Evolutionary conservation across 1,139 yeast species (phyloP), one percentile per base, ranked within the genome.

Genomic region (Taiozyma sp.): DNA sequence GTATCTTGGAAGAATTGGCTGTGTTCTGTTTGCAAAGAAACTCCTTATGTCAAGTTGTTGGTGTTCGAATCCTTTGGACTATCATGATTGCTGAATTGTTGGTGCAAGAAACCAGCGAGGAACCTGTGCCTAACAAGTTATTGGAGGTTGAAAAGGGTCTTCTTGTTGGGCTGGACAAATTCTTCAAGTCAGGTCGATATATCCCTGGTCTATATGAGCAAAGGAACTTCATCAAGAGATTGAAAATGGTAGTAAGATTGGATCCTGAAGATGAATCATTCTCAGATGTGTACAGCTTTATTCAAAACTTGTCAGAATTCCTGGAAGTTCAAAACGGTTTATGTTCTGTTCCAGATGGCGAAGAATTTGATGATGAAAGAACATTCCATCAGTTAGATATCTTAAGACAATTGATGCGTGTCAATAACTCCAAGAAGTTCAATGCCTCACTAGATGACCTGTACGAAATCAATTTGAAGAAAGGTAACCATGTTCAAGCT

Each of bases 291-390:
- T 70, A 76, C 56, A 70, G 71, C 46, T 80, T 84, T 51, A 73
- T 85, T 54, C 78, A 78, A 53, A 83, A 80, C 51, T 65, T 88
- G 43, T 67, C 82, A 39, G 85, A 82, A 36, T 87, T 89, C 68
- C 70, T 89, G 55, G 80, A 78, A 50, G 81, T 84, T 24, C 75
- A 87, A 62, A 76, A 83, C 55, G 90, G 87, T 61, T 79, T 87
- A 61, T 80, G 80, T 58, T 79, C 80, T 57, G 89, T 90, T 52
- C 96, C 97, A 23, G 79, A 78, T 48, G 93, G 92, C 23, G 84
- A 84, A 46, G 96, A 90, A 62, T 90, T 86, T 68, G 93, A 87
- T 60, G 96, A 87, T 63, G 96, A 90, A 66, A 75, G 96, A 65
- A 84, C 91, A 4, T 86, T 87, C 79, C 88, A 87, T 65, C 82